Evolutionary conservation across 225 moss, liverwort and hornwort genomes (phyloP), one percentile per base, ranked within the genome.

Genomic region (Bryum argenteum): DNA sequence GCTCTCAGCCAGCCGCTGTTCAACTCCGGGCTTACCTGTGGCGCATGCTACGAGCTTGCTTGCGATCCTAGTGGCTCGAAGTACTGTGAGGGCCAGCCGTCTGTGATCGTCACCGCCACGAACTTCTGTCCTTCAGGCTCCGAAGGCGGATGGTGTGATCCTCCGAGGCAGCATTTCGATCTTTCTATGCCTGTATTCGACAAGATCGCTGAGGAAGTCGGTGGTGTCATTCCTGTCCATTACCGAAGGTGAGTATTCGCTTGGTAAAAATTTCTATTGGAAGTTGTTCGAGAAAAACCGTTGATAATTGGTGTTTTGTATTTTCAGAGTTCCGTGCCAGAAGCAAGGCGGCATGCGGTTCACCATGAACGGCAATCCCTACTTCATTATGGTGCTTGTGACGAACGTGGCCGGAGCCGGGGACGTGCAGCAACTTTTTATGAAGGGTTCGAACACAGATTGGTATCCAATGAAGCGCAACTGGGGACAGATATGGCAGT

Each of bases 401-500:
- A 73, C 82, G 48, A 95, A 95, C 71, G 92, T 95, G 11, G 94
- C 58, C 1, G 89, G 89, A 11, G 88, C 90, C 21, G 91, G 94
- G 12, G 90, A 90, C 52, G 92, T 92, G 54, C 85, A 92, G n/a
- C 79, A 90, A 41, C 77, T 87, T 19, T 81, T 24, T 58, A 58
- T 95, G 17, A 85, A 83, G 76, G 87, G 90, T 15, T 69, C 66
- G 58, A 19, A 66, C 15, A 77, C 80, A 19, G 75, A 57, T 22
- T 91, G 85, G 83, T 69, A 79, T 70, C 7, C 65, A 37, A 71
- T 88, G 91, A 77, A 72, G 8, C 89, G 89, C 63, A 89, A 93
- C 75, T 93, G 93, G 93, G 93, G 93, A 3, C 77, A 93, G 76
- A 80, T 82, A 22, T 93, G 93, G 93, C 69, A 93, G 79, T 84